A percentile compares a stretch with the other conserved stretches of the same genome.
These are phyloP conservation scores for Schizochytrium sp. DNA, from an alignment of 108 stramenopile genomes.

Conservation along the genomic window DNA sequence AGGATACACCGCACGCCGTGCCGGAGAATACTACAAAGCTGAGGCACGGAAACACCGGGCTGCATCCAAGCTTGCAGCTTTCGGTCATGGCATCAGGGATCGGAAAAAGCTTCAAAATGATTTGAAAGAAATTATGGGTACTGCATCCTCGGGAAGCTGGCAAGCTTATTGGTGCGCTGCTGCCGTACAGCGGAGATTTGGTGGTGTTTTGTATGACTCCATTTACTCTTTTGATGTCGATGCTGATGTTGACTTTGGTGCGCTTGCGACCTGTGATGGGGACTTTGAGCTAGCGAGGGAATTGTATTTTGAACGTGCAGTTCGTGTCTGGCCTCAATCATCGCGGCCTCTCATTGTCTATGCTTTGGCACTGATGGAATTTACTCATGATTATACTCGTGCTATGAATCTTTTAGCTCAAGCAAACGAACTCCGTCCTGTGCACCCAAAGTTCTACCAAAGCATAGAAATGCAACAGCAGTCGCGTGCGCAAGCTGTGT, in stretches of 20 bases:
- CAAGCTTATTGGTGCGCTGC: constrained; percentile 10
- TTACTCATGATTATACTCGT: not conserved
- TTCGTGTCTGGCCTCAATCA: not conserved
- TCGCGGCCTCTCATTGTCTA: not conserved
- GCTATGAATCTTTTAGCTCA: not conserved
- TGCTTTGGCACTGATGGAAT: not conserved
- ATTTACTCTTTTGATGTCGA: not conserved
- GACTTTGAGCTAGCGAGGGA: constrained; percentile 9
- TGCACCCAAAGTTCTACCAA: constrained; percentile 1
- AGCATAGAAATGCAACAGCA: not conserved
- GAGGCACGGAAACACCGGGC: constrained; percentile 4
- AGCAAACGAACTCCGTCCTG: not conserved
- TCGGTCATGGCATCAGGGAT: not conserved
- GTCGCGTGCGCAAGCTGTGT: not conserved
- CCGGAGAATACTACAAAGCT: not conserved
- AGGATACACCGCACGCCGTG: not conserved
- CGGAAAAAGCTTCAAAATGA: not conserved
- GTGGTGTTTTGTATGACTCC: not conserved
- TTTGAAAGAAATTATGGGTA: not conserved
- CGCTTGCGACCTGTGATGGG: not conserved
- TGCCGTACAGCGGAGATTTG: not conserved
- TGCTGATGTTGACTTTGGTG: not conserved
- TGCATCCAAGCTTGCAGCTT: not conserved
- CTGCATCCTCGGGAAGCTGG: not conserved
- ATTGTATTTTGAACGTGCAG: not conserved